phyloP scores from a whole-genome alignment of 108 stramenopile species.

The Poteriospumella lacustris region DNA sequence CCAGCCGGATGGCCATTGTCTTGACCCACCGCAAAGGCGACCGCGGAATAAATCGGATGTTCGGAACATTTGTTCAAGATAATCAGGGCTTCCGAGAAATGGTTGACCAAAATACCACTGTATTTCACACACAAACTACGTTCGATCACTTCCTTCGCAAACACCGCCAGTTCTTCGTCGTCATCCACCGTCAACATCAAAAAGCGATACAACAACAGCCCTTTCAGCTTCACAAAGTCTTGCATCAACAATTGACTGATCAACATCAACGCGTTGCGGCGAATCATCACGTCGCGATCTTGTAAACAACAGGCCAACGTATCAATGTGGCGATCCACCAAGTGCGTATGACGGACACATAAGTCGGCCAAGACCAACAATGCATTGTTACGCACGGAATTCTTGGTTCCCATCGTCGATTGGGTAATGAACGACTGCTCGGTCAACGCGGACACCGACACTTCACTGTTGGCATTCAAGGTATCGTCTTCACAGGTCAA shows the following conservation, averaged over 20 bases:
- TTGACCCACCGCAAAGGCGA: constrained; percentile 58
- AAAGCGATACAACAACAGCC: constrained; percentile 68
- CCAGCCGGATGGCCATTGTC: constrained; percentile 58
- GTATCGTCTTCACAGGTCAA: constrained; percentile 53
- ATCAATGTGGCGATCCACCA: constrained; percentile 80
- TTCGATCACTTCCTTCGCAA: constrained; percentile 66
- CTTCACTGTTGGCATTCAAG: not conserved
- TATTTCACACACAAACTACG: constrained; percentile 67
- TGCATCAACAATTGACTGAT: constrained; percentile 76
- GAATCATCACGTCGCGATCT: constrained; percentile 58
- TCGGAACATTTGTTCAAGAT: constrained; percentile 80
- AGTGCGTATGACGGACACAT: constrained; percentile 77
- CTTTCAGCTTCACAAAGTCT: constrained; percentile 93
- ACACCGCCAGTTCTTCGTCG: constrained; percentile 67
- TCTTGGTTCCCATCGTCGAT: constrained; percentile 14
- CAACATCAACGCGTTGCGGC: constrained; percentile 77
- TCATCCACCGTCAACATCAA: constrained; percentile 56
- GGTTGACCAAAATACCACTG: constrained; percentile 69
- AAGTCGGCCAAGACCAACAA: constrained; percentile 82
- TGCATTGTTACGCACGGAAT: constrained; percentile 74
- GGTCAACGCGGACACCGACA: not conserved
- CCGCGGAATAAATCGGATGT: constrained; percentile 69
- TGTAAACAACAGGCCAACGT: constrained; percentile 83
- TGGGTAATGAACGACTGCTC: not conserved
- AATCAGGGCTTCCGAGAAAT: constrained; percentile 82